A percentile compares a stretch with the other conserved stretches of the same genome.
Conservation (phyloP, 1,284 basidiomycete genomes). For the Leccinum angustisporum region DNA sequence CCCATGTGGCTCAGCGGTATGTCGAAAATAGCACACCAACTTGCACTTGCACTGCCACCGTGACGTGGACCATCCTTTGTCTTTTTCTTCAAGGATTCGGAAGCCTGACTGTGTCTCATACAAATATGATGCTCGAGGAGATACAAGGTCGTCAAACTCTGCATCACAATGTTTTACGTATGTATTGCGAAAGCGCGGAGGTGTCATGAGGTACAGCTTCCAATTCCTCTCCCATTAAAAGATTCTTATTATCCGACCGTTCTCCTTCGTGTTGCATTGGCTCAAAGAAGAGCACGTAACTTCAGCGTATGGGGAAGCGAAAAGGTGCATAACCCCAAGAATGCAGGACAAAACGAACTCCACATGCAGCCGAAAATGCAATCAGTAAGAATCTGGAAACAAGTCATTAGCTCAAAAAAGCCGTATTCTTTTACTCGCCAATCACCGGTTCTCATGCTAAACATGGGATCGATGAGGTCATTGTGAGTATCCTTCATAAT, state of each 20-base stretch:
- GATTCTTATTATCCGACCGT: not conserved
- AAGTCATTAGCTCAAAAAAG: not conserved
- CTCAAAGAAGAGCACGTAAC: not conserved
- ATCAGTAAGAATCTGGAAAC: not conserved
- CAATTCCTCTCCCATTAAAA: not conserved
- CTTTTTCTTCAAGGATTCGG: not conserved
- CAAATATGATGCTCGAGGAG: not conserved
- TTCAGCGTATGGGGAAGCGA: not conserved
- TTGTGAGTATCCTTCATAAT: not conserved
- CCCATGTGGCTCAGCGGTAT: slow-evolving; percentile 20
- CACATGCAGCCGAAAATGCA: not conserved
- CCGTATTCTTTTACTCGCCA: not conserved
- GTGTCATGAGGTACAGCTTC: not conserved
- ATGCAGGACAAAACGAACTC: not conserved
- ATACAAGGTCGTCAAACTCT: not conserved
- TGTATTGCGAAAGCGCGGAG: not conserved
- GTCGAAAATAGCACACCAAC: slow-evolving; percentile 40
- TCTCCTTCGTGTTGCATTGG: not conserved
- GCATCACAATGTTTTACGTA: not conserved
- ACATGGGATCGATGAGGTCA: not conserved
- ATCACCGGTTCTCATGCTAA: not conserved
- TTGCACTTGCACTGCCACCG: slow-evolving; percentile 34
- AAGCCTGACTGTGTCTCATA: not conserved
- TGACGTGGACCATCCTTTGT: slow-evolving; percentile 37
- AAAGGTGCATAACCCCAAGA: not conserved